Evolutionary conservation across 164 flowering plant genomes (phyloP).

Genomic region (Nymphaea colorata): DNA sequence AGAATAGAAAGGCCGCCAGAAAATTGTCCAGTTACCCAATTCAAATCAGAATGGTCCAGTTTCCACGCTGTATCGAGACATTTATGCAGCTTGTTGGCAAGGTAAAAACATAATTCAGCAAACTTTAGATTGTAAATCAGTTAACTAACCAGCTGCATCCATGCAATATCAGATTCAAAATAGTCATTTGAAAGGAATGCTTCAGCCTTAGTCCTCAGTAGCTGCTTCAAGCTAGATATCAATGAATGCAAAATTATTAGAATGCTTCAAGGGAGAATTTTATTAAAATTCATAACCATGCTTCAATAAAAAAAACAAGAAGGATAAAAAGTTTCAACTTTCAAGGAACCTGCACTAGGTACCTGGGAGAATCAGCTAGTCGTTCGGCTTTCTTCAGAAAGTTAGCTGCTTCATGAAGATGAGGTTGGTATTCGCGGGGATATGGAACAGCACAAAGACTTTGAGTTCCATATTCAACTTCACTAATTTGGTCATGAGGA

Average conservation of each 20-base stretch:
- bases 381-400: conserved; percentile 80
- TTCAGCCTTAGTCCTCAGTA: conserved; percentile 73
- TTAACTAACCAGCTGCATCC: conserved; percentile 90
- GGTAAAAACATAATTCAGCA: too few relatives aligned
- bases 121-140: too few relatives aligned
- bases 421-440: conserved; percentile 45
- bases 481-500: too few relatives aligned
- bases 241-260: background rate
- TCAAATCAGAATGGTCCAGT: too few relatives aligned
- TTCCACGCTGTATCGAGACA: too few relatives aligned
- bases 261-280: too few relatives aligned
- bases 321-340: conserved; percentile 1
- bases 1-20: too few relatives aligned
- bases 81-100: too few relatives aligned
- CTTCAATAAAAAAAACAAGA: background rate
- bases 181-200: conserved; percentile 92
- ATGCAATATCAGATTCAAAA: conserved; percentile 89
- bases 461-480: background rate
- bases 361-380: conserved; percentile 64
- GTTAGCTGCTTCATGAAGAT: conserved; percentile 57
- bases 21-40: too few relatives aligned
- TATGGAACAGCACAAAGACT: conserved; percentile 64
- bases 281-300: background rate
- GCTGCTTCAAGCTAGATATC: conserved; percentile 63
- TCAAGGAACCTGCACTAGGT: conserved; percentile 1